Evolutionary conservation across 495 filamentous ascomycete genomes (phyloP).

Genomic region (Pseudoneurospora amorphoporcata): DNA sequence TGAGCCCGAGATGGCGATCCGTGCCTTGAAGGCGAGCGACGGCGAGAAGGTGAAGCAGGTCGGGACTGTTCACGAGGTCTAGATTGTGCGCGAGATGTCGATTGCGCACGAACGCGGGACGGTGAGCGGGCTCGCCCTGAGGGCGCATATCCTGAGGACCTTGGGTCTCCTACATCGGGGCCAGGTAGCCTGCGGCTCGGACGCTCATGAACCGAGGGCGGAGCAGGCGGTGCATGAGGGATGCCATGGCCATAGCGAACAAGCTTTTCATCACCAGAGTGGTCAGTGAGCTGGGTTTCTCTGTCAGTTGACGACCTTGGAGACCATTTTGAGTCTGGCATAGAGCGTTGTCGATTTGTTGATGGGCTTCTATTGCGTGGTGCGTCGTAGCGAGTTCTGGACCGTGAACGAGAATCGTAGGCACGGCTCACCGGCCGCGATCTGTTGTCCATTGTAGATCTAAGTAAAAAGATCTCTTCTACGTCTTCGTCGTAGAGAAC

Average conservation of each 20-base stretch:
- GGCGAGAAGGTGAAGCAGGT: slow-evolving; percentile 4
- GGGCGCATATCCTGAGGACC: slow-evolving; percentile 10
- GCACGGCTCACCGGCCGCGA: not conserved
- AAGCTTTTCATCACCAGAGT: slow-evolving; percentile 25
- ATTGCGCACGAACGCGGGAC: not conserved
- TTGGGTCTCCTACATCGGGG: not conserved
- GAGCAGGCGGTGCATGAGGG: slow-evolving; percentile 6
- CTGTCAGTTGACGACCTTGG: slow-evolving; percentile 29
- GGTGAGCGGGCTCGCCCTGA: slow-evolving; percentile 2
- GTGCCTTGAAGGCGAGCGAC: not conserved
- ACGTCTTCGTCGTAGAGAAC: not conserved
- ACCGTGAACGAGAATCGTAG: not conserved
- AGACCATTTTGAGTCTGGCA: slow-evolving; percentile 29
- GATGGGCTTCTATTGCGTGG: slow-evolving; percentile 8
- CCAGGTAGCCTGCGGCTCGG: slow-evolving; percentile 5
- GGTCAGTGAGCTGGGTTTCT: slow-evolving; percentile 27
- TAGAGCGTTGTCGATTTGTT: slow-evolving; percentile 28
- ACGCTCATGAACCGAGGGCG: slow-evolving; percentile 16
- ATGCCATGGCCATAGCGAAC: slow-evolving; percentile 4
- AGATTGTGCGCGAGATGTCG: not conserved
- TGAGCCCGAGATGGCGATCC: slow-evolving; percentile 6
- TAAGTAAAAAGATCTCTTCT: not conserved
- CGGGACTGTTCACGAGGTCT: slow-evolving; percentile 1
- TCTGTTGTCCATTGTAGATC: not conserved
- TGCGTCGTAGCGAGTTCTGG: not conserved